These are phyloP conservation scores for Metarhizium anisopliae DNA, from an alignment of 2,329 filamentous ascomycete species.

Conservation along the genomic window DNA sequence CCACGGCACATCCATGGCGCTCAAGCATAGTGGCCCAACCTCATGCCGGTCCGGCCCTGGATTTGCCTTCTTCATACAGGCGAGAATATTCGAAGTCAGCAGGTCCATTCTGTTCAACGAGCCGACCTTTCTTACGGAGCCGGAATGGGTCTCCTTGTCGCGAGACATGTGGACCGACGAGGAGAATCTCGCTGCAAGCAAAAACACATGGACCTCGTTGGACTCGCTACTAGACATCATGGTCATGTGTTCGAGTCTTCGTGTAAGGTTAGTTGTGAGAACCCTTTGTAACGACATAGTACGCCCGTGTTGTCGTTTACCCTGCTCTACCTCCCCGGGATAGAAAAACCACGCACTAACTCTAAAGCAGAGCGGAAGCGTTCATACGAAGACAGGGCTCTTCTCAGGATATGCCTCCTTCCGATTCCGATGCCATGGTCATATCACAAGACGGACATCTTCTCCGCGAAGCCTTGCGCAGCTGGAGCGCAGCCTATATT, in stretches of 20 bases:
- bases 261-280: conserved; percentile 16
- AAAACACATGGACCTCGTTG: conserved; percentile 1
- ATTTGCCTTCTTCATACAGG: conserved; percentile 9
- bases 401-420: neutral
- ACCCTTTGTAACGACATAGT: neutral
- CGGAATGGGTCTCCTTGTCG: conserved; percentile 15
- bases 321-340: neutral
- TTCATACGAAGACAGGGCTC: neutral
- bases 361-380: neutral
- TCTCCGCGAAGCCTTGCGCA: conserved; percentile 5
- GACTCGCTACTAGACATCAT: conserved; percentile 21
- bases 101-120: conserved; percentile 22
- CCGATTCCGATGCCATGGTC: conserved; percentile 1
- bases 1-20: conserved; percentile 5
- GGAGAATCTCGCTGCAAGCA: neutral
- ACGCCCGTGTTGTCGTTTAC: neutral
- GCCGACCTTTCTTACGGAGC: conserved; percentile 9
- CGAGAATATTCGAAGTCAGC: conserved; percentile 22
- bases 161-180: neutral
- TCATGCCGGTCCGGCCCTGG: conserved; percentile 1
- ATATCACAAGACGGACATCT: conserved; percentile 2
- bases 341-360: neutral
- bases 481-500: conserved; percentile 10
- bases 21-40: conserved; percentile 3
- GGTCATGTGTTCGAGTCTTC: conserved; percentile 20